phyloP scores from a whole-genome alignment of 495 filamentous ascomycete species.

The Aspergillus mulundensis region DNA sequence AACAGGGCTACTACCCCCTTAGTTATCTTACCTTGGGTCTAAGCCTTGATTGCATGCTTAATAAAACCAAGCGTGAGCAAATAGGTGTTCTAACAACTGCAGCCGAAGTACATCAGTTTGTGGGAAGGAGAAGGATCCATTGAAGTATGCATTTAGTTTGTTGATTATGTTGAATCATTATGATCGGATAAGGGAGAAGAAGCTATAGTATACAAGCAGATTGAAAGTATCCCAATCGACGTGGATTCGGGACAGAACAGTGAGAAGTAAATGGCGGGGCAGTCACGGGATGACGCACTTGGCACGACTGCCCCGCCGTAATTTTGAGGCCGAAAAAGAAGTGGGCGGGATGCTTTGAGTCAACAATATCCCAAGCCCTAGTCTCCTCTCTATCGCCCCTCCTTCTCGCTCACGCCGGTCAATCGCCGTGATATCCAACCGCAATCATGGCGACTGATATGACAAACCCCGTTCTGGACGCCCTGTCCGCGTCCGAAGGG shows the following conservation, averaged over 20 bases:
- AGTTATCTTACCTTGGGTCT: not conserved
- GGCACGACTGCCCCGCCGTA: constrained; percentile 20
- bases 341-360: constrained; percentile 17
- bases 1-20: not conserved
- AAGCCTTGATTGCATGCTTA: no score
- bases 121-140: no score
- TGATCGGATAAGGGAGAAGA: no score
- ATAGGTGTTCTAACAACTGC: no score
- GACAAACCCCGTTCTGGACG: constrained; percentile 59
- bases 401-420: constrained; percentile 8
- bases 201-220: no score
- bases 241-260: no score
- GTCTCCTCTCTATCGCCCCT: constrained; percentile 5
- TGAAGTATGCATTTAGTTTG: no score
- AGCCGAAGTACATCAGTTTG: no score
- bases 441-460: constrained; percentile 59
- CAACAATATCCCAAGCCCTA: constrained; percentile 12
- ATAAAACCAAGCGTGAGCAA: no score
- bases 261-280: constrained; percentile 17
- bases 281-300: constrained; percentile 22
- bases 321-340: constrained; percentile 20
- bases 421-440: constrained; percentile 27
- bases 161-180: no score
- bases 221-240: no score
- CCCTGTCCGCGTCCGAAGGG: constrained; percentile 57